Evolutionary conservation across 2,329 filamentous ascomycete genomes (phyloP), one percentile per base, ranked within the genome.

Genomic region (Metarhizium brunneum): DNA sequence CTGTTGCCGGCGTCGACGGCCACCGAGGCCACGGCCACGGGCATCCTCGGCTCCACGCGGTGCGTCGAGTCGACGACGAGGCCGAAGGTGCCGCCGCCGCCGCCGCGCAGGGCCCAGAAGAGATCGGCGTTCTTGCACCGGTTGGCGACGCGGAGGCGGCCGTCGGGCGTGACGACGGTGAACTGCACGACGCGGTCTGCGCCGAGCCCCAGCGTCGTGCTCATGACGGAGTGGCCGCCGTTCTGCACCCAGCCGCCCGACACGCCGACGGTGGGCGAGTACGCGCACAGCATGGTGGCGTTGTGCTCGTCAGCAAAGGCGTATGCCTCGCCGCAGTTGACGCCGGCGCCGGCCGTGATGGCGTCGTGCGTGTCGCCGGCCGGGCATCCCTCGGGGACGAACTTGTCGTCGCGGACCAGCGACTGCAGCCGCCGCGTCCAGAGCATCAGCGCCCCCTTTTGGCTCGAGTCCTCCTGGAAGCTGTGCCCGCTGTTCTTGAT

Each of bases 91-190:
- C 68, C 73, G 4, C 68, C 67, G 18, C 76, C 74, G 2, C 72
- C 76, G 6, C 76, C 77, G 30, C 72, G 66, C 14, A 80, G 65
- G 1, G 77, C 76, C 71, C 76, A 79, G 67, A 76, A 80, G 1
- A 81, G 66, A 42, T 80, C 76, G 1, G 66, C 55, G 57, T 80
- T 69, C 25, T 68, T 62, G n/a, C 64, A 69, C 30, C 69, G 61
- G 54, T 71, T 71, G n/a, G 68, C 71, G 49, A 71, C 68, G 32
- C 75, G 61, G 29, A 75, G 32, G 3, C 66, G 58, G 2, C 76
- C 76, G 48, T 73, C 69, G 0, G 74, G 67, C 2, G 73, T 72
- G n/a, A 80, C 71, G n/a, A 80, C 59, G 42, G 55, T 59, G 43
- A 60, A 57, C 47, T 61, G 58, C 13, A 59, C 36, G 7, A 50